phyloP scores from a whole-genome alignment of 1,139 yeast species.

The Debaryomyces subglobosus region DNA sequence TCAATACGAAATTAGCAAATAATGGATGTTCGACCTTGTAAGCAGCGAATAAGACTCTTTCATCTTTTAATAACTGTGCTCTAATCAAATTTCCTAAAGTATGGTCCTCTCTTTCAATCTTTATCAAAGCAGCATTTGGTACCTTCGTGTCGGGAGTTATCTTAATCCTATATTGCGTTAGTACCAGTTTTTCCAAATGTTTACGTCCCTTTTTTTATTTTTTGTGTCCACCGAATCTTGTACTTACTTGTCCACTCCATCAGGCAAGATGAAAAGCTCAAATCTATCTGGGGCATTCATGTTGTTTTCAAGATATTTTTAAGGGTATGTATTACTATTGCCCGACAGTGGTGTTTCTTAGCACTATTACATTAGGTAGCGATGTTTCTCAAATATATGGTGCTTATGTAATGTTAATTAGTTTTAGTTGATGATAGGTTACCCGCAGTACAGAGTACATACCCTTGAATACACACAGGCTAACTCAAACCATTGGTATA shows the following conservation, averaged over 20 bases:
- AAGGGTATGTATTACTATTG: background rate
- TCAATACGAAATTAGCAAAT: conserved; percentile 89
- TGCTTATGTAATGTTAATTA: background rate
- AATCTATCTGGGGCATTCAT: conserved; percentile 99
- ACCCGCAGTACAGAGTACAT: background rate
- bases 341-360: background rate
- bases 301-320: conserved; percentile 5
- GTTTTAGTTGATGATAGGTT: background rate
- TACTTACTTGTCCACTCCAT: conserved; percentile 83
- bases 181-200: conserved; percentile 5
- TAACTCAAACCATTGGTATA: too few relatives aligned
- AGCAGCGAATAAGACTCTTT: conserved; percentile 90
- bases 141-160: conserved; percentile 94
- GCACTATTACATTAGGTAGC: background rate
- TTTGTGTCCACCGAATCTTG: background rate
- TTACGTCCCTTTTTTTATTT: background rate
- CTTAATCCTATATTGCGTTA: conserved; percentile 51
- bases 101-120: conserved; percentile 96
- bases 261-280: conserved; percentile 94
- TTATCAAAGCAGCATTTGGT: conserved; percentile 91
- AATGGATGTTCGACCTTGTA: conserved; percentile 97
- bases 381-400: background rate
- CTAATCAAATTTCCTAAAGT: conserved; percentile 90
- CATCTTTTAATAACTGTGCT: conserved; percentile 83
- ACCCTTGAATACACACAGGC: too few relatives aligned